Evolutionary conservation across 2,329 filamentous ascomycete species (phyloP), one percentile per base, ranked within the genome.

Genomic region (Stachybotrys chlorohalonatus): DNA sequence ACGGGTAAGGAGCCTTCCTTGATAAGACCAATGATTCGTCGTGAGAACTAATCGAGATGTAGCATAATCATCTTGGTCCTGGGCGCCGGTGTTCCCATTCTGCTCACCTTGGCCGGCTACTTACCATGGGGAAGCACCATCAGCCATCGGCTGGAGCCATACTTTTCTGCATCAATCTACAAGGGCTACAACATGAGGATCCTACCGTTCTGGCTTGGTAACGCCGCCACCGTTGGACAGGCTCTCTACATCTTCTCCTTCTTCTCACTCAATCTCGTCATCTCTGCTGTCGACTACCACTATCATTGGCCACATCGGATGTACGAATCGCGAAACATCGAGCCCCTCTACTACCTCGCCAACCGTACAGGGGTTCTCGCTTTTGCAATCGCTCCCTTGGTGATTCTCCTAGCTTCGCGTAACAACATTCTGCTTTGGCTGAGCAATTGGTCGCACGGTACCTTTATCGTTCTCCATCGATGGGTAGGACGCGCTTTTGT

Each of bases 401-500:
- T 73, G 1, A 59, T 76, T 15, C 68, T 78, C 7, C 75, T 71
- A 56, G 64, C 70, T 1, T 62, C 68, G 2, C 66, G 76, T 6
- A 77, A 79, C 62, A 77, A 75, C 57, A 30, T 77, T 7, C 66
- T 76, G 0, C 65, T 77, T 0, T 72, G 67, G 65, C 51, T 75
- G 4, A 77, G 75, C 3, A 69, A 74, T 58, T 79, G 75, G 75
- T 70, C 66, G 1, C 71, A 76, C 55, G 68, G 68, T 0, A 79
- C 77, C 1, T 78, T 68, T 57, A 52, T 79, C 13, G 58, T 78
- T 3, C 63, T 79, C 2, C 77, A 80, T 60, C 72, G 75, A 15
- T 79, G 74, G 73, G 64, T 75, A 6, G 75, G 72, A 79, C 54
- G 73, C 69, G 32, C 30, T 45, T 52, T 52, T 7, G 58, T 72